These are phyloP conservation scores for Podospora anserina DNA, from an alignment of 495 filamentous ascomycete genomes.

Conservation along the genomic window DNA sequence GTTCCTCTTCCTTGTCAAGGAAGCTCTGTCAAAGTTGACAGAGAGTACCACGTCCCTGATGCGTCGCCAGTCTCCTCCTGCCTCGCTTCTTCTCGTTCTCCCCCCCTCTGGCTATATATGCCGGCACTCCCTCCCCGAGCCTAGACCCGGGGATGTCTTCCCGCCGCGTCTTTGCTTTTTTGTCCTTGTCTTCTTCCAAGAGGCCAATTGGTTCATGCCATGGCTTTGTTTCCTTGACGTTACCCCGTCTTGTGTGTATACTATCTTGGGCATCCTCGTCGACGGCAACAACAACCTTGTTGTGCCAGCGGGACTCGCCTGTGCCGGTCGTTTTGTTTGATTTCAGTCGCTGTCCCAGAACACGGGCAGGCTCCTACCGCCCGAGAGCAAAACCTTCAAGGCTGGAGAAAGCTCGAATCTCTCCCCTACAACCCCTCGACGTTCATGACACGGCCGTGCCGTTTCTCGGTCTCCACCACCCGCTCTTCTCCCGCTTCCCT, in stretches of 20 bases:
- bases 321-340: conserved; percentile 32
- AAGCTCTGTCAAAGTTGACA: conserved; percentile 18
- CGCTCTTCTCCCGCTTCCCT: conserved; percentile 16
- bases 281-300: conserved; percentile 19
- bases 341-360: conserved; percentile 20
- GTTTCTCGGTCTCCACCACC: conserved; percentile 14
- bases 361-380: conserved; percentile 25
- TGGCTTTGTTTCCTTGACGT: conserved; percentile 44
- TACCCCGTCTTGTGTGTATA: conserved; percentile 27
- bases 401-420: neutral
- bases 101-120: conserved; percentile 42
- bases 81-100: conserved; percentile 19
- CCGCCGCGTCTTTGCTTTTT: conserved; percentile 37
- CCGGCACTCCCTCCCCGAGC: conserved; percentile 40
- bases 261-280: conserved; percentile 16
- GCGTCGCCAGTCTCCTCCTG: conserved; percentile 15
- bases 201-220: conserved; percentile 37
- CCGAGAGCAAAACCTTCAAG: conserved; percentile 14
- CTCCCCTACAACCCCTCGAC: conserved; percentile 14
- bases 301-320: conserved; percentile 31
- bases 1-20: conserved; percentile 7
- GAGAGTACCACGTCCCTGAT: conserved; percentile 8
- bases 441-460: conserved; percentile 23
- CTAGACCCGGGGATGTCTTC: conserved; percentile 37
- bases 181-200: conserved; percentile 32